These are phyloP conservation scores for Neurospora tetrasperma DNA, from an alignment of 495 filamentous ascomycete species.

Conservation along the genomic window DNA sequence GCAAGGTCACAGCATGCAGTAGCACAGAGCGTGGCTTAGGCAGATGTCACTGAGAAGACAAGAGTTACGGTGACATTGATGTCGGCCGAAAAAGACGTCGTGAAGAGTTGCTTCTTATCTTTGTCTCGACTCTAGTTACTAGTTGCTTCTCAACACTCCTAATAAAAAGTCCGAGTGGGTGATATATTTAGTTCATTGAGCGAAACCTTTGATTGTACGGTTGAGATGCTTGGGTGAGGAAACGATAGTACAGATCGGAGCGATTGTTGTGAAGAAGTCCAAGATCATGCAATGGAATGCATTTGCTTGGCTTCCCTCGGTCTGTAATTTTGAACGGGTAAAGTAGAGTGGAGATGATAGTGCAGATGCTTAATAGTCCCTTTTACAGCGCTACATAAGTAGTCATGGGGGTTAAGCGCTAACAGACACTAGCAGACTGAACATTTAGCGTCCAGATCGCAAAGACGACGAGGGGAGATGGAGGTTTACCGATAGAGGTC, in stretches of 20 bases:
- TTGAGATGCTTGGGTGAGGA: neutral
- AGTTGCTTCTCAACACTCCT: neutral
- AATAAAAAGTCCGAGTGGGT: neutral
- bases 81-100: neutral
- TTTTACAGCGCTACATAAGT: neutral
- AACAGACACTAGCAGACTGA: neutral
- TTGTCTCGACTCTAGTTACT: neutral
- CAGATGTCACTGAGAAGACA: neutral
- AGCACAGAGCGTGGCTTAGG: neutral
- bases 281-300: neutral
- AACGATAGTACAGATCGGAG: neutral
- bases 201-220: neutral
- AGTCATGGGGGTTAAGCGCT: neutral
- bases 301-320: neutral
- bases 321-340: neutral
- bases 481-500: no score
- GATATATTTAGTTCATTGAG: neutral
- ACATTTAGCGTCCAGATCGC: neutral
- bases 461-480: neutral
- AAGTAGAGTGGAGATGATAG: neutral
- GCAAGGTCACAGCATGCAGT: neutral
- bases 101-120: neutral
- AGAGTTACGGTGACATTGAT: neutral
- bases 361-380: neutral
- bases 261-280: neutral